These are phyloP conservation scores for Leptographium radiaticola DNA, from an alignment of 2,329 filamentous ascomycete genomes.

Conservation along the genomic window DNA sequence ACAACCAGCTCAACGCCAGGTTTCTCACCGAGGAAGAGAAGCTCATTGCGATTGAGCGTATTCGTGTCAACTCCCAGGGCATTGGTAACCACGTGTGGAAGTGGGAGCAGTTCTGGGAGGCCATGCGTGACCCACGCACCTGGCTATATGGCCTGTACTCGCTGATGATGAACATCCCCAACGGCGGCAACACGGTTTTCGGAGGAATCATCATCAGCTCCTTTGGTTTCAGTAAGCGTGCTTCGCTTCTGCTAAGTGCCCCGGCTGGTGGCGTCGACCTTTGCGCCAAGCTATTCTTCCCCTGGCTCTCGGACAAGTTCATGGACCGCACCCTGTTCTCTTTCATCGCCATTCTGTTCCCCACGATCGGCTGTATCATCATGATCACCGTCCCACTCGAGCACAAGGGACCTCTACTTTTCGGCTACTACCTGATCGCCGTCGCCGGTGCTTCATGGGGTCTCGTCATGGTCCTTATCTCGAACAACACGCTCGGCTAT, in stretches of 20 bases:
- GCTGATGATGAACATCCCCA: conserved; percentile 2
- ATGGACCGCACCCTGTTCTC: background rate
- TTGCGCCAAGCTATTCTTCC: background rate
- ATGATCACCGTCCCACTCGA: background rate
- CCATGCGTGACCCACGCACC: conserved; percentile 24
- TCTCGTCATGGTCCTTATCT: conserved; percentile 1
- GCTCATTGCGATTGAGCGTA: conserved; percentile 37
- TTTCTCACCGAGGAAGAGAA: conserved; percentile 37
- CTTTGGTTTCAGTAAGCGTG: background rate
- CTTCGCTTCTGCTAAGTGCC: background rate
- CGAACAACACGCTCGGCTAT: conserved; percentile 1
- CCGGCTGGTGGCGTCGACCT: background rate
- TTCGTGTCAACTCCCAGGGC: conserved; percentile 43
- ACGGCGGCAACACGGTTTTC: conserved; percentile 2
- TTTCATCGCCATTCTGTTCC: background rate
- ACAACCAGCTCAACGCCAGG: conserved; percentile 40
- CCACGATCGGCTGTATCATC: background rate
- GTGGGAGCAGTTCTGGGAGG: conserved; percentile 30
- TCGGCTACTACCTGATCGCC: background rate
- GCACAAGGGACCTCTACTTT: background rate
- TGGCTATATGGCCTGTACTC: background rate
- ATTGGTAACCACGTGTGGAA: conserved; percentile 37
- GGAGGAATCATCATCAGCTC: background rate
- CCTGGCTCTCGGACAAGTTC: background rate
- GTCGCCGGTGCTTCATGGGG: background rate